phyloP scores from a whole-genome alignment of 495 filamentous ascomycete species.

The Hyaloscypha finlandica region DNA sequence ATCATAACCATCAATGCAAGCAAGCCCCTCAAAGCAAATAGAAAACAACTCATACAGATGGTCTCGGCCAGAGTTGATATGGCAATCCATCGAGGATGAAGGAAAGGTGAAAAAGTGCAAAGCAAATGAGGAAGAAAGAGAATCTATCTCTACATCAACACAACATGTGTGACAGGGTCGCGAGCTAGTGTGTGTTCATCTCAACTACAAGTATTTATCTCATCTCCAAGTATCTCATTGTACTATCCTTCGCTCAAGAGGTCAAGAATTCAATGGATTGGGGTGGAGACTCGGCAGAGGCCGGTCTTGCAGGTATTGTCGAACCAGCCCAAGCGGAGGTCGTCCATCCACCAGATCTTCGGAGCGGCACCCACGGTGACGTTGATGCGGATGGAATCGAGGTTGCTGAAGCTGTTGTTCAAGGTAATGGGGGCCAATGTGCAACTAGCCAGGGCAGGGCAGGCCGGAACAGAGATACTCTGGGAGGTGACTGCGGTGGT shows the following conservation, averaged over 20 bases:
- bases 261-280: constrained; percentile 20
- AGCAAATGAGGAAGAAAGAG: neutral
- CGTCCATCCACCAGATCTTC: constrained; percentile 35
- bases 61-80: neutral
- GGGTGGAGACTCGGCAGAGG: constrained; percentile 27
- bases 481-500: constrained; percentile 15
- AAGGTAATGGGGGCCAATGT: constrained; percentile 18
- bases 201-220: neutral
- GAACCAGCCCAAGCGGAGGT: constrained; percentile 31
- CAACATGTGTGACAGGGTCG: neutral
- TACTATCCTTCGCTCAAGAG: neutral
- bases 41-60: constrained; percentile 4
- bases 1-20: constrained; percentile 2
- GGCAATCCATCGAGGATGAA: neutral
- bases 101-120: neutral
- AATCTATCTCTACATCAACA: constrained; percentile 6
- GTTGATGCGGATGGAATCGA: constrained; percentile 30
- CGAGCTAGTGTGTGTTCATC: neutral
- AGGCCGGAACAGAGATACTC: constrained; percentile 17
- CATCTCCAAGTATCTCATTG: neutral
- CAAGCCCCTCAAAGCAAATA: neutral
- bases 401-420: constrained; percentile 19
- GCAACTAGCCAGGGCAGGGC: constrained; percentile 27
- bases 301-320: constrained; percentile 29
- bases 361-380: constrained; percentile 26